Percentiles rank a stretch among this genome's conserved stretches.
phyloP scores from a whole-genome alignment of 805 yeast genomes.

The Lachancea lanzarotensis region DNA sequence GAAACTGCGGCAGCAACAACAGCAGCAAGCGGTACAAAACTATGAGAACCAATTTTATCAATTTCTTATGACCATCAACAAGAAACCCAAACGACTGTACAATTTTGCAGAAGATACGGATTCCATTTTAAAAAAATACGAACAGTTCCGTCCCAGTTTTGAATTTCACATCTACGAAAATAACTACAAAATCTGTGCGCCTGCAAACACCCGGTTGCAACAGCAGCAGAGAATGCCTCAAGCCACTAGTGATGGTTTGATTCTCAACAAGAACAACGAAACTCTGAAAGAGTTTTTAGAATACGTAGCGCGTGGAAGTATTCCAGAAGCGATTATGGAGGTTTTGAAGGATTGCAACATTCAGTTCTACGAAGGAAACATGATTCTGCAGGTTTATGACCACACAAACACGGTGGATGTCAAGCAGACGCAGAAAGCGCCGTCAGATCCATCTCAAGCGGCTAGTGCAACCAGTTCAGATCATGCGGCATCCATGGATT shows the following conservation, averaged over 20 bases:
- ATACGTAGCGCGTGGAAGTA: conserved; percentile 71
- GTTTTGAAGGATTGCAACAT: conserved; percentile 82
- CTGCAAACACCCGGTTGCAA: conserved; percentile 34
- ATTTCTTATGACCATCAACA: conserved; percentile 28
- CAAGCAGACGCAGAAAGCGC: conserved; percentile 12
- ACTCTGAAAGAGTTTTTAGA: conserved; percentile 73
- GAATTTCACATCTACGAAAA: conserved; percentile 89
- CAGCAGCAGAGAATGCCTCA: conserved; percentile 34
- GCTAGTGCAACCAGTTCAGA: not conserved
- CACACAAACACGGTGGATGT: conserved; percentile 51
- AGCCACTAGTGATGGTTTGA: conserved; percentile 55
- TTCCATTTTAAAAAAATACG: conserved; percentile 69
- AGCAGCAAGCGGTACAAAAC: conserved; percentile 38
- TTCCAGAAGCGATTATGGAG: conserved; percentile 86
- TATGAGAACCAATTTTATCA: conserved; percentile 38
- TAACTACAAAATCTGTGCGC: conserved; percentile 86
- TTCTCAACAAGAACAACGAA: conserved; percentile 67
- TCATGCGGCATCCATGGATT: not conserved
- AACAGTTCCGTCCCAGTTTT: conserved; percentile 69
- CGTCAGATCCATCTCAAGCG: conserved; percentile 1
- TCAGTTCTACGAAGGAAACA: conserved; percentile 81
- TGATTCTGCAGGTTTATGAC: conserved; percentile 80
- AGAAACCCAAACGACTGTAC: conserved; percentile 40
- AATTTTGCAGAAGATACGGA: conserved; percentile 66
- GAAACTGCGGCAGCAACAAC: conserved; percentile 25